Evolutionary conservation across 306 rosid species (phyloP).

Genomic region (Medicago lupulina): DNA sequence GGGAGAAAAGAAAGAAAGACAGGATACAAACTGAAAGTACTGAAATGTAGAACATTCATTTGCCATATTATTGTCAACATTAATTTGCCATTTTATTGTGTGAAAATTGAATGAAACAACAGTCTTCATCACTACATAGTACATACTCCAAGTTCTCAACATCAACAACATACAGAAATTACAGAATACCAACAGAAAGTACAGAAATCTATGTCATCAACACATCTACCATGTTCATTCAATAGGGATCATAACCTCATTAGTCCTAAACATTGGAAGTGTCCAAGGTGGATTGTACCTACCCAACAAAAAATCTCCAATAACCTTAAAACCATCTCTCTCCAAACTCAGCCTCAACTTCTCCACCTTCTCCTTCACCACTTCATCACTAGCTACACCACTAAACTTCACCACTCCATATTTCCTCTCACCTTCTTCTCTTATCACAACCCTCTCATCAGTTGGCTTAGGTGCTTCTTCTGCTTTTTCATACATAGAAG

Average conservation of each 20-base stretch:
- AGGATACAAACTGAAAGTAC: no score
- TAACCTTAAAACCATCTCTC: constrained; percentile 78
- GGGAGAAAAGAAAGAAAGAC: no score
- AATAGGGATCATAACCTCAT: constrained; percentile 84
- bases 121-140: neutral
- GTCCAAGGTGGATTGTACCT: constrained; percentile 98
- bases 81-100: neutral
- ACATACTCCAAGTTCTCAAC: constrained; percentile 14
- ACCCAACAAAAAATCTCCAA: constrained; percentile 72
- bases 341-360: constrained; percentile 66
- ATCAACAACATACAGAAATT: neutral
- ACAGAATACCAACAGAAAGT: neutral
- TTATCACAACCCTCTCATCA: constrained; percentile 81
- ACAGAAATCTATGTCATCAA: neutral
- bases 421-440: constrained; percentile 78
- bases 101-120: constrained; percentile 5
- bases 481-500: constrained; percentile 58
- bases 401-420: constrained; percentile 81
- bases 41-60: no score
- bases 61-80: neutral
- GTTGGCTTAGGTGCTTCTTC: constrained; percentile 88
- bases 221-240: constrained; percentile 39
- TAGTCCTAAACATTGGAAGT: constrained; percentile 75
- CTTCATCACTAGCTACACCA: constrained; percentile 66
- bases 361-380: constrained; percentile 73